Percentiles rank a stretch among this genome's conserved stretches.
phyloP scores from a whole-genome alignment of 495 filamentous ascomycete genomes.

The Podospora pseudocomata region DNA sequence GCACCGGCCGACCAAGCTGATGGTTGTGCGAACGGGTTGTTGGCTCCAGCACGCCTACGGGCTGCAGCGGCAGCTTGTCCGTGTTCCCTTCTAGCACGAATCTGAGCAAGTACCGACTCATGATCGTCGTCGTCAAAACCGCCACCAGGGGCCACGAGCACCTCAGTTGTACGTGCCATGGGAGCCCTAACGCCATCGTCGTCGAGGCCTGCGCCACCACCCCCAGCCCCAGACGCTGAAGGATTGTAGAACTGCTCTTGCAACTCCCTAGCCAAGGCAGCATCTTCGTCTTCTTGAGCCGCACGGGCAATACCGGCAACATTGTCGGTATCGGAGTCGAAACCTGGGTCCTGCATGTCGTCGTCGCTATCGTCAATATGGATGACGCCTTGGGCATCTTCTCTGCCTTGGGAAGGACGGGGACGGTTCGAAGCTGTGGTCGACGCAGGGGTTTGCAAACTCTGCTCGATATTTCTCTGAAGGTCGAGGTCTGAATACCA shows the following conservation, averaged over 20 bases:
- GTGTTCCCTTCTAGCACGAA: slow-evolving; percentile 53
- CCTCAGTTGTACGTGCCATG: slow-evolving; percentile 87
- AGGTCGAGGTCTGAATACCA: slow-evolving; percentile 79
- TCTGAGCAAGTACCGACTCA: slow-evolving; percentile 61
- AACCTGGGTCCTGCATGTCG: slow-evolving; percentile 53
- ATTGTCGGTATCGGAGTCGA: slow-evolving; percentile 28
- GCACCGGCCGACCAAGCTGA: slow-evolving; percentile 67
- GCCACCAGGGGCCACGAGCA: slow-evolving; percentile 66
- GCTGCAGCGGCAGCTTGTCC: slow-evolving; percentile 33
- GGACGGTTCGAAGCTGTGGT: slow-evolving; percentile 26
- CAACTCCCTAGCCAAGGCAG: slow-evolving; percentile 82
- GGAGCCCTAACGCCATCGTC: slow-evolving; percentile 78
- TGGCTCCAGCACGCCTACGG: background rate
- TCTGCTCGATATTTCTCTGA: slow-evolving; percentile 46
- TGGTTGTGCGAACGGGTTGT: slow-evolving; percentile 77
- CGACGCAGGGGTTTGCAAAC: slow-evolving; percentile 27
- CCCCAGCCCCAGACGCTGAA: slow-evolving; percentile 28
- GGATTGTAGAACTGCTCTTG: slow-evolving; percentile 86
- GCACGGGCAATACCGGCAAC: slow-evolving; percentile 40
- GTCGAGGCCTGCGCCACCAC: slow-evolving; percentile 28
- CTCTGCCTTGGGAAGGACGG: slow-evolving; percentile 34
- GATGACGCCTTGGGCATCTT: slow-evolving; percentile 60
- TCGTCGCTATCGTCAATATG: slow-evolving; percentile 69
- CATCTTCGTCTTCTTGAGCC: slow-evolving; percentile 74
- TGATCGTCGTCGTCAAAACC: slow-evolving; percentile 53